Evolutionary conservation across 768 basidiomycete genomes (phyloP), one percentile per base, ranked within the genome.

Genomic region (Harrya chromipes): DNA sequence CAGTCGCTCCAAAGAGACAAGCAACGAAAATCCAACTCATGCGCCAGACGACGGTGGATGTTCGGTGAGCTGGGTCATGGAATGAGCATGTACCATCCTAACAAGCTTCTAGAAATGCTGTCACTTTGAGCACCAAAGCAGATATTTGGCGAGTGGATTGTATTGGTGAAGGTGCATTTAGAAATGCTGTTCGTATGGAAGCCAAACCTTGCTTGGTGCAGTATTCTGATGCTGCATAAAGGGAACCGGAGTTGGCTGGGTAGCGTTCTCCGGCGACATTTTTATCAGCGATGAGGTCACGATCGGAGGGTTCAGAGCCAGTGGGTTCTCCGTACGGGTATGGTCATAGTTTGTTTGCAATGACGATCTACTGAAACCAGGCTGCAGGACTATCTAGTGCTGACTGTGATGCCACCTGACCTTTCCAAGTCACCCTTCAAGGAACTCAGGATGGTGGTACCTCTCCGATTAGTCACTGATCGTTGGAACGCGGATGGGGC

Each of bases 121-220:
- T 74, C 16, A 57, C 78, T 16, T 57, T 73, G 9, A 77, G 76
- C 1, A 77, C 78, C n/a, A 85, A 82, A 63, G 76, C 83, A 2
- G 82, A 87, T 54, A 87, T 87, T 20, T 88, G 85, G 84, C 72
- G 78, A 48, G 74, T 81, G 1, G 82, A 83, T 53, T 72, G 69
- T 47, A 81, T 87, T 33, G 85, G 85, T 8, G 79, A 82, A 58
- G 85, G 77, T n/a, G 65, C 62, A 11, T 85, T 89, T 58, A 75
- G 63, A 52, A 79, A 77, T 58, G 69, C 72, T 50, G 84, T 85
- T 51, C 26, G 81, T 72, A 19, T 26, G 34, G 39, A 24, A 43
- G 31, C 21, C 4, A 17, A 9, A 6, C 20, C 20, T 20, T 31
- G n/a, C 37, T 26, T 39, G 24, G 17, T 19, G 13, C 11, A 40